phyloP scores from a whole-genome alignment of 257 asterid species.

The Solanum neorickii region DNA sequence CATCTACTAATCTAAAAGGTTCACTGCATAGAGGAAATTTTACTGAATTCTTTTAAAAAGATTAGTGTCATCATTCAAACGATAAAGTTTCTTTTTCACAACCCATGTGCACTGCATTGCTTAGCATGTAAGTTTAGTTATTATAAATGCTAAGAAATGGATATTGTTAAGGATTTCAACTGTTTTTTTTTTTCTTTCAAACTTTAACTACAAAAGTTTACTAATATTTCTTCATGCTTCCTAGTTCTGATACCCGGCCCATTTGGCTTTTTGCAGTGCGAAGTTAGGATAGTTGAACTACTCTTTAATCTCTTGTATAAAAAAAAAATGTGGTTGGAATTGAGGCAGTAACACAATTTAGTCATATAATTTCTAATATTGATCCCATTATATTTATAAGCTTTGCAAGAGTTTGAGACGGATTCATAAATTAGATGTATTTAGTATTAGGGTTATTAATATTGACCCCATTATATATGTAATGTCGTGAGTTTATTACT shows the following conservation, averaged over 20 bases:
- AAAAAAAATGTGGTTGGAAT: not conserved
- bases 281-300: not conserved
- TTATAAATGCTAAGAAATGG: not conserved
- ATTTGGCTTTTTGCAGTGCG: not conserved
- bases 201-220: not conserved
- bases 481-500: not conserved
- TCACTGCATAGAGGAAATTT: not conserved
- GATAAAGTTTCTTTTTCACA: not conserved
- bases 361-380: no score
- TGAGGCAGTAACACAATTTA: not conserved
- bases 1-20: not conserved
- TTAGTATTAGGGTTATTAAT: no score
- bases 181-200: not conserved
- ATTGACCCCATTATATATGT: not conserved
- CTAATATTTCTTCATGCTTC: not conserved
- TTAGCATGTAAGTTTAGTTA: slow-evolving; percentile 32
- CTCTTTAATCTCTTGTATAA: not conserved
- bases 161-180: not conserved
- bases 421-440: no score
- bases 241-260: not conserved
- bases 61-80: slow-evolving; percentile 9
- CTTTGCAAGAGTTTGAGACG: not conserved
- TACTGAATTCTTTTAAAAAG: not conserved
- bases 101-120: slow-evolving; percentile 41
- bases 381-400: not conserved